Base-by-base conservation (phyloP, 129 eudicot species). In the Escallonia herrerae region DNA sequence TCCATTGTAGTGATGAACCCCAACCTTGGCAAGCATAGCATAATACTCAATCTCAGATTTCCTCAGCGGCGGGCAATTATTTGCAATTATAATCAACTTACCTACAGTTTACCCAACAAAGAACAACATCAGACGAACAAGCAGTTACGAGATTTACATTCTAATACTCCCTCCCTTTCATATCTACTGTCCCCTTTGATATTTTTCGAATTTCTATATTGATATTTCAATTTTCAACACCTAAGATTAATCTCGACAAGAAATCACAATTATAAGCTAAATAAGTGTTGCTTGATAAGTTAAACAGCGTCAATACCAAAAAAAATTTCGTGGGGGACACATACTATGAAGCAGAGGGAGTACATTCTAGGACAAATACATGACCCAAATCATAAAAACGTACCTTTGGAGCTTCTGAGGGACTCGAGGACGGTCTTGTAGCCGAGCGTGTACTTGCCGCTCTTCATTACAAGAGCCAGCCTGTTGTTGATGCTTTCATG, bases 31-130 rank as follows among this genome's bases (percentile, higher is more conserved):
- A 41, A 84, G 78, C 91, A 84, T 84, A 39, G 91, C 91, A 65
- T 84, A 84, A 80, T 85, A 85, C 80, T 85, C 91, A 2, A 85
- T 85, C 76, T 85, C 91, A 2, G 91, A 85, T 64, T 85, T 85
- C 76, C 91, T 78, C 65, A 85, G 74, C 0, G 91, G 91, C 2
- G 91, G 91, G 57, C 91, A 85, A 55, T 85, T 85, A 84, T 85
- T 82, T 3, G 58, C 3, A 53, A 53, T 53, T 11, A 53, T 53
- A 53, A 53, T 53, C 58, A 53, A 33, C 58, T 53, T 53, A 11
- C 58, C 58, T 53, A 33, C 33, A 53, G 5, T 53, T 13, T 2
- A 15, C 58, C 3, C 15, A 53, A 0, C 9, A 54, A 3, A 46
- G 2, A 14, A 52, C 5, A 47, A 4, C 15, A 40, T 39, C 8